A percentile compares a stretch with the other conserved stretches of the same genome.
Conservation (phyloP, 495 filamentous ascomycete genomes). For the Lophiostoma macrostomum region DNA sequence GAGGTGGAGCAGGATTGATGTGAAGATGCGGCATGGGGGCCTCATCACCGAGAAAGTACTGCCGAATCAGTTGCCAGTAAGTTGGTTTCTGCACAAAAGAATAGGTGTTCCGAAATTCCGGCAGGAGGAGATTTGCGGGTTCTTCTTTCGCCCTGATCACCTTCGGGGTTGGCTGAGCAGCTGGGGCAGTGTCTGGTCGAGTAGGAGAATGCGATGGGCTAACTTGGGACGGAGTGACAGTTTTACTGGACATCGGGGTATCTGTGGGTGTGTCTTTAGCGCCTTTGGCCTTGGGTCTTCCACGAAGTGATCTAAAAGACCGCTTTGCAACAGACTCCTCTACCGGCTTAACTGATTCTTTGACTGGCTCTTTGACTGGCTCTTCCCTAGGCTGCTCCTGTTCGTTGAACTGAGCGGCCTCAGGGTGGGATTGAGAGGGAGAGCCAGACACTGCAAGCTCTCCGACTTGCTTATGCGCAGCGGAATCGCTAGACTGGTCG, state of each 20-base stretch:
- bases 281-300: constrained; percentile 14
- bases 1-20: constrained; percentile 64
- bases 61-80: constrained; percentile 37
- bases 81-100: constrained; percentile 31
- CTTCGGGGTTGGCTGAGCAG: constrained; percentile 18
- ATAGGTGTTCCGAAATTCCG: constrained; percentile 38
- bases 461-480: constrained; percentile 53
- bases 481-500: constrained; percentile 41
- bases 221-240: constrained; percentile 20
- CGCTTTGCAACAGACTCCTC: constrained; percentile 10
- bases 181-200: constrained; percentile 11
- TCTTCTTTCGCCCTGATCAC: constrained; percentile 14
- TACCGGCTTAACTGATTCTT: constrained; percentile 24
- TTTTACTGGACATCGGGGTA: constrained; percentile 21
- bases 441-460: constrained; percentile 69
- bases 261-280: constrained; percentile 10
- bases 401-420: constrained; percentile 56
- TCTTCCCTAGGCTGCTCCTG: constrained; percentile 36
- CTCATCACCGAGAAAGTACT: constrained; percentile 33
- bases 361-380: constrained; percentile 40
- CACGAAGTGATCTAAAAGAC: constrained; percentile 19
- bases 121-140: constrained; percentile 38
- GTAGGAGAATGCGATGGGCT: constrained; percentile 17
- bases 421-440: constrained; percentile 60
- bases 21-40: constrained; percentile 62